Conservation (phyloP, 441 rosid species). For the Breynia disticha region DNA sequence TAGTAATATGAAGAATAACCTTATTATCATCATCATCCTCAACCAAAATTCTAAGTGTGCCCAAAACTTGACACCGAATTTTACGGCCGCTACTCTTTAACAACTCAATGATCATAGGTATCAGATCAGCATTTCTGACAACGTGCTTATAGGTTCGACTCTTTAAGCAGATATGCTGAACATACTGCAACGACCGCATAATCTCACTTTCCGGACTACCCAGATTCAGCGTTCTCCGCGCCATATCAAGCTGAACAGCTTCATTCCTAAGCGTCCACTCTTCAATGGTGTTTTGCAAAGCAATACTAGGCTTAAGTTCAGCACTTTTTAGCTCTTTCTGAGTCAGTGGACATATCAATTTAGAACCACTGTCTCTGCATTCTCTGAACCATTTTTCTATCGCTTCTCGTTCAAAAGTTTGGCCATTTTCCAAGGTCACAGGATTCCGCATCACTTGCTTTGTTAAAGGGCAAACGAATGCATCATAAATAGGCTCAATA, state of each 20-base stretch:
- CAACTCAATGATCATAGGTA: constrained; percentile 71
- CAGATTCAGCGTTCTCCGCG: constrained; percentile 53
- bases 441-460: constrained; percentile 82
- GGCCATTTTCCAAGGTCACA: constrained; percentile 76
- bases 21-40: constrained; percentile 83
- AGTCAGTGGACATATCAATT: constrained; percentile 66
- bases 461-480: constrained; percentile 88
- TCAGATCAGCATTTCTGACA: constrained; percentile 54
- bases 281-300: constrained; percentile 81
- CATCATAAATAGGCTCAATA: constrained; percentile 75
- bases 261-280: constrained; percentile 96
- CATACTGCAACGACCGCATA: constrained; percentile 50
- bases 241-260: constrained; percentile 76
- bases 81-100: constrained; percentile 63
- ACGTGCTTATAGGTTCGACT: constrained; percentile 53
- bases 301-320: constrained; percentile 72
- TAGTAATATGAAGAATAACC: constrained; percentile 39
- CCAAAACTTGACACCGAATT: constrained; percentile 67
- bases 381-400: constrained; percentile 83
- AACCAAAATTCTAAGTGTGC: constrained; percentile 66
- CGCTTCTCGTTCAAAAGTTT: constrained; percentile 87
- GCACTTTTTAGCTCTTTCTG: constrained; percentile 52
- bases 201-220: constrained; percentile 61
- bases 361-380: constrained; percentile 57
- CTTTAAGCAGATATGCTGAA: constrained; percentile 52